Evolutionary conservation across 805 yeast genomes (phyloP).

Genomic region (Clavispora asparagi): DNA sequence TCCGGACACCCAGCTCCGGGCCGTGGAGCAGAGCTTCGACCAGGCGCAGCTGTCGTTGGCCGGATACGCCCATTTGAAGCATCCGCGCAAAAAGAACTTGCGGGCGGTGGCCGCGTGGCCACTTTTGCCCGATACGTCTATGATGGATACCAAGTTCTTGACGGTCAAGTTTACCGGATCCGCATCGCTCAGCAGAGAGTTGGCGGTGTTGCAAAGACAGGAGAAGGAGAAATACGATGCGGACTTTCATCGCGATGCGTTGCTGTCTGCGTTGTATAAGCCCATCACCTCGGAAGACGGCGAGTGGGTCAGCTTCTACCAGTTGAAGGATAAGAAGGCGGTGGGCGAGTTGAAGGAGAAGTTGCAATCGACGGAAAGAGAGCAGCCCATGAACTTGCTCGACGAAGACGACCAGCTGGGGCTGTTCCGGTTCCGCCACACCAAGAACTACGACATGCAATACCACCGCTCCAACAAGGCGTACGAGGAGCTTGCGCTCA

Average conservation of each 20-base stretch:
- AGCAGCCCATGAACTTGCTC: constrained; percentile 35
- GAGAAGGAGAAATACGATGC: constrained; percentile 24
- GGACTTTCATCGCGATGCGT: constrained; percentile 29
- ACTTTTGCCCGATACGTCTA: constrained; percentile 84
- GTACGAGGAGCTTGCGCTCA: constrained; percentile 63
- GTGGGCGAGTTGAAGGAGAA: constrained; percentile 20
- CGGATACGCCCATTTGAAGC: constrained; percentile 45
- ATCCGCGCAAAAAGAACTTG: constrained; percentile 72
- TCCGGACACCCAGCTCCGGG: constrained; percentile 57
- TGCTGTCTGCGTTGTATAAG: constrained; percentile 62
- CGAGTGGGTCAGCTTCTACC: constrained; percentile 63
- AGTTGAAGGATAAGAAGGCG: constrained; percentile 20
- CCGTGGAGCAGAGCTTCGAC: constrained; percentile 77
- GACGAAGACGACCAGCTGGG: constrained; percentile 42
- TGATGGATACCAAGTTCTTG: constrained; percentile 73
- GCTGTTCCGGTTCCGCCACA: constrained; percentile 53
- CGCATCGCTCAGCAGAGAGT: constrained; percentile 43
- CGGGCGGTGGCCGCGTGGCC: constrained; percentile 77
- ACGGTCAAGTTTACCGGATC: constrained; percentile 59
- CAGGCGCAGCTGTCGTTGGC: constrained; percentile 45
- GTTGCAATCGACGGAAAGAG: constrained; percentile 38
- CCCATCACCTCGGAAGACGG: constrained; percentile 71
- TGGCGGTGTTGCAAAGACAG: constrained; percentile 23
- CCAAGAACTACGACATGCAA: constrained; percentile 77
- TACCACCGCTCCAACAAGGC: constrained; percentile 41